Conservation (phyloP, 768 basidiomycete species). For the Phylloporus sp. region DNA sequence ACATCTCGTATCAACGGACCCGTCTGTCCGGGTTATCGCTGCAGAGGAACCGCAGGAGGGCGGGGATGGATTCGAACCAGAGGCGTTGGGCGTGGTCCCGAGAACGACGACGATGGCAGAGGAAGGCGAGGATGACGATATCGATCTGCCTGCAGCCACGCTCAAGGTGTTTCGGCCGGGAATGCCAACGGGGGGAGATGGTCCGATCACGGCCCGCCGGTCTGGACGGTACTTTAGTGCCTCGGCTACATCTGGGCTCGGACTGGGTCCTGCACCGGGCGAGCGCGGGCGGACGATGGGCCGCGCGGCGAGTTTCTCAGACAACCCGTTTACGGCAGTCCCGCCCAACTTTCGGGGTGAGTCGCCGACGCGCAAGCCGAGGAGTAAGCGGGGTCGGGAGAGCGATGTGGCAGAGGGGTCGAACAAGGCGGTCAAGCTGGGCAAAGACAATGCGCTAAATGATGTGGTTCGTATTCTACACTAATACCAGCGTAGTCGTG, state of each 20-base stretch:
- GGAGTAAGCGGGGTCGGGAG: slow-evolving; percentile 24
- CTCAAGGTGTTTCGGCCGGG: slow-evolving; percentile 10
- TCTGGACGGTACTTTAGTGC: slow-evolving; percentile 16
- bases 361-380: slow-evolving; percentile 30
- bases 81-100: background rate
- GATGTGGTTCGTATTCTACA: too few relatives aligned
- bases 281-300: slow-evolving; percentile 16
- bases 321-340: slow-evolving; percentile 50
- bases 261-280: background rate
- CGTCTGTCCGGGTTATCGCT: background rate
- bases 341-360: slow-evolving; percentile 31
- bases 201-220: slow-evolving; percentile 32
- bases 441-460: too few relatives aligned
- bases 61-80: slow-evolving; percentile 15
- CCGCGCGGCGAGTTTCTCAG: slow-evolving; percentile 28
- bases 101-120: background rate
- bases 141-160: slow-evolving; percentile 29
- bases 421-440: slow-evolving; percentile 20
- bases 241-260: slow-evolving; percentile 1
- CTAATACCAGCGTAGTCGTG: too few relatives aligned
- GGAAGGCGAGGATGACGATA: background rate
- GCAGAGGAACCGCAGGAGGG: background rate
- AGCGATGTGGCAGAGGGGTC: slow-evolving; percentile 16
- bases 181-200: background rate
- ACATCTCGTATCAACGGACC: slow-evolving; percentile 10